Conservation (phyloP, 2,329 filamentous ascomycete genomes). For the Dothistroma septosporum region DNA sequence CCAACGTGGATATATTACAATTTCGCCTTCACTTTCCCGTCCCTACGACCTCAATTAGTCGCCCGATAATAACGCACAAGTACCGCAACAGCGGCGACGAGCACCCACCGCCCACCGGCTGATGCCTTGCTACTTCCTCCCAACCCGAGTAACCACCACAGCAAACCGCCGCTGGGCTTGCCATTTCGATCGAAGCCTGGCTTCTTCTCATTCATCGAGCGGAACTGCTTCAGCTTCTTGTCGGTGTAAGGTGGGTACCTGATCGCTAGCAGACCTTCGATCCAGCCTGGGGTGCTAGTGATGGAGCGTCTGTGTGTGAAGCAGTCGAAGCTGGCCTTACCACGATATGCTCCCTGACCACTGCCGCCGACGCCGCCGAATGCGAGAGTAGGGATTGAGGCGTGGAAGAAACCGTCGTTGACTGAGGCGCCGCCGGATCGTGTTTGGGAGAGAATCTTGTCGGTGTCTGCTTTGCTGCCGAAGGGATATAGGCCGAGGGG, state of each 20-base stretch:
- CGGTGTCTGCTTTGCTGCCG: conserved; percentile 72
- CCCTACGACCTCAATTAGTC: conserved; percentile 11
- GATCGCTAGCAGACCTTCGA: conserved; percentile 62
- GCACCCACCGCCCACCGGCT: conserved; percentile 29
- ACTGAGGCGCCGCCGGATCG: conserved; percentile 50
- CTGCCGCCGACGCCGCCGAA: conserved; percentile 83
- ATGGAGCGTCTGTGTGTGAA: conserved; percentile 62
- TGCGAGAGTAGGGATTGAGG: conserved; percentile 63
- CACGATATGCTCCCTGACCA: conserved; percentile 72
- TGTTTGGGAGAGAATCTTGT: conserved; percentile 53
- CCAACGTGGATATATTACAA: conserved; percentile 2
- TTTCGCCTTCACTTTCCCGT: conserved; percentile 8
- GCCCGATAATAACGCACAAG: conserved; percentile 16
- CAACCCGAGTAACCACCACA: conserved; percentile 33
- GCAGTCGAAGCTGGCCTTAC: conserved; percentile 66
- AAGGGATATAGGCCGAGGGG: conserved; percentile 83
- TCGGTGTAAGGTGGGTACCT: conserved; percentile 61
- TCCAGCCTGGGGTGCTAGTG: conserved; percentile 62
- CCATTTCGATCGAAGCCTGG: conserved; percentile 61
- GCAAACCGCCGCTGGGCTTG: conserved; percentile 28
- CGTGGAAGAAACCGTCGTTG: conserved; percentile 64
- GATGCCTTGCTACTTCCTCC: conserved; percentile 28
- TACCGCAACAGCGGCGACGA: conserved; percentile 24
- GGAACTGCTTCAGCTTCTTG: conserved; percentile 50
- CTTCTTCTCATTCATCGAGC: conserved; percentile 48